These are phyloP conservation scores for Serendipita sp. DNA, from an alignment of 768 basidiomycete genomes.

Conservation along the genomic window DNA sequence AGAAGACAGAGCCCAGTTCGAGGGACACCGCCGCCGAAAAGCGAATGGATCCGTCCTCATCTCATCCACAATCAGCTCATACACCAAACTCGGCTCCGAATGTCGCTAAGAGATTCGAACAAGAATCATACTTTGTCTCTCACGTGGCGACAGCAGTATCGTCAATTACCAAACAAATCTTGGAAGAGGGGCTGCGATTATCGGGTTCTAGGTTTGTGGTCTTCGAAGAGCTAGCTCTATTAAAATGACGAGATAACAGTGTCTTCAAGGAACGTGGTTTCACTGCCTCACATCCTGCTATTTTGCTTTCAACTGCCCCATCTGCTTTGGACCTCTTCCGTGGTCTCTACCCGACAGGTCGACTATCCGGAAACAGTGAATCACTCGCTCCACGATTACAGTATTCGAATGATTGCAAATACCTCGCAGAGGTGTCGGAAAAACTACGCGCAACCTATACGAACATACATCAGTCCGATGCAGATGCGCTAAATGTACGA, in stretches of 20 bases:
- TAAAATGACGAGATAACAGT: conserved; percentile 1
- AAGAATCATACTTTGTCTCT: conserved; percentile 48
- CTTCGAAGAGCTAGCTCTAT: background rate
- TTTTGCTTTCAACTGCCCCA: conserved; percentile 45
- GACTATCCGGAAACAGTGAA: conserved; percentile 26
- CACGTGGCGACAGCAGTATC: conserved; percentile 37
- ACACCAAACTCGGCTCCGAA: conserved; percentile 7
- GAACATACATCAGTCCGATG: conserved; percentile 14
- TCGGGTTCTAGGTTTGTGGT: conserved; percentile 28
- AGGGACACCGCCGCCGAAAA: conserved; percentile 15
- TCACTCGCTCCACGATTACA: conserved; percentile 45
- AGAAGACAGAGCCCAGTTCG: conserved; percentile 9
- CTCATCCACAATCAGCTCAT: background rate
- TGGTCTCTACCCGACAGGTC: conserved; percentile 58
- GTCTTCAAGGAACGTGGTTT: conserved; percentile 11
- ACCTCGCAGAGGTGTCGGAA: conserved; percentile 27
- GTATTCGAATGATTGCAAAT: conserved; percentile 69
- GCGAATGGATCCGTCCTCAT: conserved; percentile 16
- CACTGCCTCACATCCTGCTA: conserved; percentile 20
- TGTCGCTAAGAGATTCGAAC: conserved; percentile 13
- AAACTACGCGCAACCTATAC: conserved; percentile 31
- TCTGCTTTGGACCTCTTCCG: conserved; percentile 64
- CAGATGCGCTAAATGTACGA: conserved; percentile 18
- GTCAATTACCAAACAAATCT: conserved; percentile 39
- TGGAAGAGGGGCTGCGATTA: conserved; percentile 54